Base-by-base conservation (phyloP, 2,329 filamentous ascomycete genomes). In the Xylariales sp. region DNA sequence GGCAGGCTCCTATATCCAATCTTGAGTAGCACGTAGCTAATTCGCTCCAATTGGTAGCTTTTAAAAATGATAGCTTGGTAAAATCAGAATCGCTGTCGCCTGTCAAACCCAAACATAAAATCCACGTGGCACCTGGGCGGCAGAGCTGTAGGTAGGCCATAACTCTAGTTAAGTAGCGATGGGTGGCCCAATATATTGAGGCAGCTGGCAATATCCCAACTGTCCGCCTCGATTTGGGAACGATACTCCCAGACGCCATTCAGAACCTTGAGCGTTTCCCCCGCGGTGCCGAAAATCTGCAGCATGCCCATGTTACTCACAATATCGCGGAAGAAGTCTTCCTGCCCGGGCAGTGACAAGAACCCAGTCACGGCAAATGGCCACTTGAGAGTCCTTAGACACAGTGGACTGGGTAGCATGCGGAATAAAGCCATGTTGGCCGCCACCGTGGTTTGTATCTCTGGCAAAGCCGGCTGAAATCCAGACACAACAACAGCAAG, bases 341-440 rank as follows among this genome's bases (percentile, higher is more conserved):
- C 40, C 28, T 50, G 42, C n/a, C 45, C 51, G 3, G 39, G 21
- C 8, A 40, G 39, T 13, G 45, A 47, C 18, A 56, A 46, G 33
- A 53, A 56, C 4, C 54, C 52, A 13, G 53, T 50, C 23, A 56
- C 46, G 14, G 45, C 51, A 35, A 56, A 54, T 6, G 54, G 52
- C 54, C 53, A 56, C 14, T 49, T 35, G 15, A 56, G 27, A 5
- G 52, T 56, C 15, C 49, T 46, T 29, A 57, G 42, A 7, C 46
- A 45, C 4, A 51, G 42, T 1, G 49, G 49, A 3, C 44, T 47
- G 1, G 46, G 45, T 19, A 52, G 40, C 2, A 29, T 29, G 28
- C 44, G 40, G 19, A 55, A 40, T 5, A 53, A 41, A 8, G 41
- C 40, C 17, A 54, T 41, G 11, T 44, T 49, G n/a, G 40, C 41